These are phyloP conservation scores for Boletus barrowsii DNA, from an alignment of 768 basidiomycete genomes.

Conservation along the genomic window DNA sequence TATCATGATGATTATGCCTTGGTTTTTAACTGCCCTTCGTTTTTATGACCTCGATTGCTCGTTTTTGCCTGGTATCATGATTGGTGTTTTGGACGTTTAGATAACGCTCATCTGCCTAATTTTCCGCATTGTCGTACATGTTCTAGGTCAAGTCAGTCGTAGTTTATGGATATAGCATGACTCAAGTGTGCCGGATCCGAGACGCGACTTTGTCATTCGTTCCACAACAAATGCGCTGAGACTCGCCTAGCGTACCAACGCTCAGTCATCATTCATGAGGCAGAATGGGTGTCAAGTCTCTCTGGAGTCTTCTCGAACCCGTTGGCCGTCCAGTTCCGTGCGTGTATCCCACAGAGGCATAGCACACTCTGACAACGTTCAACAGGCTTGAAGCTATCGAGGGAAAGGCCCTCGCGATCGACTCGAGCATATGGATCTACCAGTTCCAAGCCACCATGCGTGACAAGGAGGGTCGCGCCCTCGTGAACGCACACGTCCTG, in stretches of 20 bases:
- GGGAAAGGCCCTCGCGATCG: conserved; percentile 94
- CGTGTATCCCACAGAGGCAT: conserved; percentile 24
- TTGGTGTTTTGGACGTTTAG: conserved; percentile 19
- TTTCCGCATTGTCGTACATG: conserved; percentile 17
- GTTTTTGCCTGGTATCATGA: conserved; percentile 14
- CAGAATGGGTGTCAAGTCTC: conserved; percentile 91
- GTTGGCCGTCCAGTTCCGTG: conserved; percentile 93
- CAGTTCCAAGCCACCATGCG: conserved; percentile 99
- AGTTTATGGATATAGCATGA: neutral
- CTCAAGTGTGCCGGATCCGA: neutral
- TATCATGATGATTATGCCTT: conserved; percentile 7
- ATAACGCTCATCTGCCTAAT: conserved; percentile 16
- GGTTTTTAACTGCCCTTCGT: neutral
- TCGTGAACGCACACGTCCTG: conserved; percentile 92
- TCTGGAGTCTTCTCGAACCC: conserved; percentile 92
- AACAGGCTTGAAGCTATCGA: conserved; percentile 88
- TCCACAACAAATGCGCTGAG: neutral
- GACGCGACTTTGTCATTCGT: conserved; percentile 6
- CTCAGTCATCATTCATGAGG: neutral
- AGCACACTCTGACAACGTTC: neutral
- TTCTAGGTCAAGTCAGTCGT: conserved; percentile 2
- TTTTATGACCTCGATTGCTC: conserved; percentile 12
- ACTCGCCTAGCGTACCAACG: neutral
- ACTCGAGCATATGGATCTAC: conserved; percentile 99
- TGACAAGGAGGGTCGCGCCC: conserved; percentile 87